Percentiles rank a stretch among this genome's conserved stretches.
Evolutionary conservation across 164 flowering plant species (phyloP).

Genomic region (Magnolia sinica): DNA sequence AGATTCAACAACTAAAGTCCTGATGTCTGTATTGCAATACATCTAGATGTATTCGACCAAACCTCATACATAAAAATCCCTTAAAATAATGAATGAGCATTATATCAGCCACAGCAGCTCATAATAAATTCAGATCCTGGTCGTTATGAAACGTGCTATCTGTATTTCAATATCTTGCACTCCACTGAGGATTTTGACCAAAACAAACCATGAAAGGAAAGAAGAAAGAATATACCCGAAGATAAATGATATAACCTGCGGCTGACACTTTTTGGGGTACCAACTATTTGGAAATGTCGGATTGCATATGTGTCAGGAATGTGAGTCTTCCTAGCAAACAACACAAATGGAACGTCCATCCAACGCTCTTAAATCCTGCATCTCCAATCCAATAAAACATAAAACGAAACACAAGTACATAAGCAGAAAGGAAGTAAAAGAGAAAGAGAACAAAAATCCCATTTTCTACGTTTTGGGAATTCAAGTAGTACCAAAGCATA

Average conservation of each 20-base stretch:
- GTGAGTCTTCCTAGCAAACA: constrained; percentile 25
- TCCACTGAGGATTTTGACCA: not conserved
- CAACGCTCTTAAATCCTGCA: constrained; percentile 16
- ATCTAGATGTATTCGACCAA: not conserved
- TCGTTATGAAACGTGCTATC: not conserved
- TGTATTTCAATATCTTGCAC: not conserved
- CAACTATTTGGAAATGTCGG: constrained; percentile 14
- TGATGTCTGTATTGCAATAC: not conserved
- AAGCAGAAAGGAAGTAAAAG: not conserved
- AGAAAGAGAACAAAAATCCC: not conserved
- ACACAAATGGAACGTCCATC: constrained; percentile 39
- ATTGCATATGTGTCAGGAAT: constrained; percentile 8
- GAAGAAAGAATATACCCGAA: constrained; percentile 12
- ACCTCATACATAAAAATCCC: not conserved
- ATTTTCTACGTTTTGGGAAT: not conserved
- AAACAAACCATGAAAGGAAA: not conserved
- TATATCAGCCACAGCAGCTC: no score
- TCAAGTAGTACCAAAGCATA: not conserved
- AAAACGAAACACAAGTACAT: not conserved
- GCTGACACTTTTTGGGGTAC: constrained; percentile 5
- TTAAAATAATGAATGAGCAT: not conserved
- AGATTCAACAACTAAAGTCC: no score
- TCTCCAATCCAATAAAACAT: not conserved
- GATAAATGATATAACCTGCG: constrained; percentile 3
- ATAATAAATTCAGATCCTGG: not conserved